phyloP scores from a whole-genome alignment of 2,329 filamentous ascomycete species.

The Tolypocladium paradoxum region DNA sequence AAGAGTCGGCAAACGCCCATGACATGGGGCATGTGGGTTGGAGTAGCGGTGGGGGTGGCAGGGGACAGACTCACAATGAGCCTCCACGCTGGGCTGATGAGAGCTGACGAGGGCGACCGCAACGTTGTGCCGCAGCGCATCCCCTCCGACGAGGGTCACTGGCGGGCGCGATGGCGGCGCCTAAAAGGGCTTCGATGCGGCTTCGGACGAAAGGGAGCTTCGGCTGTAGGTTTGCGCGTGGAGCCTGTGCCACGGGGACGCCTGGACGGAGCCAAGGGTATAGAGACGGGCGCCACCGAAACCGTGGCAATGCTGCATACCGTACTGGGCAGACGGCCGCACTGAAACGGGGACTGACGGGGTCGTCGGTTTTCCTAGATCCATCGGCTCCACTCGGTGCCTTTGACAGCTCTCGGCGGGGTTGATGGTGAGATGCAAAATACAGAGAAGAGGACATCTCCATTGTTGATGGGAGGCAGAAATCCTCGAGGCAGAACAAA shows the following conservation, averaged over 20 bases:
- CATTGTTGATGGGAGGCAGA: background rate
- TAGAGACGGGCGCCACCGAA: background rate
- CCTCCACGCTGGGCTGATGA: background rate
- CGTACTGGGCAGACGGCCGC: background rate
- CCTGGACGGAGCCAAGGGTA: background rate
- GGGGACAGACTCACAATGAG: background rate
- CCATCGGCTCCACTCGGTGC: background rate
- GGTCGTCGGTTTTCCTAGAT: too few species aligned
- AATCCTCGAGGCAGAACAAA: background rate
- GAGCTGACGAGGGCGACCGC: background rate
- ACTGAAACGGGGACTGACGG: too few species aligned
- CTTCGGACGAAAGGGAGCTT: constrained; percentile 1
- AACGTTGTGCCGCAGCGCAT: background rate
- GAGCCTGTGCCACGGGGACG: background rate
- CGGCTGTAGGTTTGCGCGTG: background rate
- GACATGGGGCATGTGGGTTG: background rate
- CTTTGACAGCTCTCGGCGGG: background rate
- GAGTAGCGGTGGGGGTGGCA: background rate
- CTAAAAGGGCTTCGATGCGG: background rate
- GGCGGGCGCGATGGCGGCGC: background rate
- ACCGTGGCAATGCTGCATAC: background rate
- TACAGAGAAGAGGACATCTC: background rate
- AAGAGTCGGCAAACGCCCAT: background rate
- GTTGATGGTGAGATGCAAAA: background rate
- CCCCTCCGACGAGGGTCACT: background rate